These are phyloP conservation scores for Sanghuangporus baumii DNA, from an alignment of 1,284 basidiomycete species.

Conservation along the genomic window DNA sequence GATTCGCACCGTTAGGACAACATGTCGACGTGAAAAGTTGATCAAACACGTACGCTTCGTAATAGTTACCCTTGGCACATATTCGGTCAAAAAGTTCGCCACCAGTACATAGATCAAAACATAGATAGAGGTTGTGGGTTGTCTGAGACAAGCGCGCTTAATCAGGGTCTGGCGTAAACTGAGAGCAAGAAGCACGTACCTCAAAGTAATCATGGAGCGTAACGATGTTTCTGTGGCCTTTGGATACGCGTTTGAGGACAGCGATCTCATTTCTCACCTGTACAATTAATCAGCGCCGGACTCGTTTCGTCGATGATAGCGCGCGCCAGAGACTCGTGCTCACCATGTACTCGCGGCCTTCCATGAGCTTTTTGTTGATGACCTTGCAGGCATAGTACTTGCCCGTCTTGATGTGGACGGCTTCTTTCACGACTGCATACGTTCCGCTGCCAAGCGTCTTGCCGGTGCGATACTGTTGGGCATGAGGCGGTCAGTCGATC, in stretches of 20 bases:
- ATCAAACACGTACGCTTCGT: conserved; percentile 53
- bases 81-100: conserved; percentile 98
- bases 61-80: conserved; percentile 96
- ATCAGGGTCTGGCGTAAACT: background rate
- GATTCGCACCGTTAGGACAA: background rate
- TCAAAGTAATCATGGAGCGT: conserved; percentile 97
- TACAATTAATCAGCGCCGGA: background rate
- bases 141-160: conserved; percentile 44
- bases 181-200: conserved; percentile 36
- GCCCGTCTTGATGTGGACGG: conserved; percentile 91
- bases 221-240: conserved; percentile 84
- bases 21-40: background rate
- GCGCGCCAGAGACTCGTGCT: conserved; percentile 22
- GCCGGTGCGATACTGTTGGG: conserved; percentile 81
- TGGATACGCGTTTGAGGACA: conserved; percentile 92
- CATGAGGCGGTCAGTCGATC: background rate
- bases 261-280: conserved; percentile 96
- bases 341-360: conserved; percentile 87
- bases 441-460: conserved; percentile 89
- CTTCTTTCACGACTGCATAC: conserved; percentile 91
- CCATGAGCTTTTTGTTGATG: conserved; percentile 97
- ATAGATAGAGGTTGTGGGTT: conserved; percentile 90
- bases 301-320: background rate
- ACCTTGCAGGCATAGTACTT: conserved; percentile 88
- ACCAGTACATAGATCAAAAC: conserved; percentile 95